Evolutionary conservation across 106 monocot species (phyloP), one percentile per base, ranked within the genome.

Genomic region (Ottelia alismoides): DNA sequence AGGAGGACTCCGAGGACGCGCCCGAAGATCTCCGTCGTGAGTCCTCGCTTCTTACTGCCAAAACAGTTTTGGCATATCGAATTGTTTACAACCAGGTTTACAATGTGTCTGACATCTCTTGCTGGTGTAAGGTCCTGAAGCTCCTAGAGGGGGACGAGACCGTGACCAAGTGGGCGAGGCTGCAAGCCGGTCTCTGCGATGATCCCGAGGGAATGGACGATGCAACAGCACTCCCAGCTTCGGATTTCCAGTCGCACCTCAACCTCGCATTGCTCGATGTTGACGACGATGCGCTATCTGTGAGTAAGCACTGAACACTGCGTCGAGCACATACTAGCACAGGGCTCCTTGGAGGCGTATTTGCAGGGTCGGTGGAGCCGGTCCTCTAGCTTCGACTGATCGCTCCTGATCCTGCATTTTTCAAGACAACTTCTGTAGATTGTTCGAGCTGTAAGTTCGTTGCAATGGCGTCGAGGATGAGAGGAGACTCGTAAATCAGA

Each of bases 191-290:
- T 22, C 11, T 22, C 24, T 45, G 49, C 43, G 62, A 51, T 3
- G 66, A 73, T 1, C 16, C 25, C 22, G 64, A 60, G 6, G 52
- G 26, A 10, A 22, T 62, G 27, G 74, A 63, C 14, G 72, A 72
- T 44, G 73, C 65, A 9, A 51, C 25, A 7, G 35, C 62, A 52
- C 30, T 19, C 19, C 28, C 43, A 28, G 47, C 48, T 23, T 32
- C 28, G 0, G 44, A 48, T 55, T 53, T 73, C 40, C 59, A 61
- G 17, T 60, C 73, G 20, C 73, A 73, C 63, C 45, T 73, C 7
- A 73, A 16, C 54, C 54, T 73, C 3, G 66, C 73, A 9, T 35
- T 73, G 51, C 73, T 66, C 24, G 73, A 66, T 24, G 52, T 62
- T 4, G 74, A 74, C 20, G 62, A 62, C 10, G 68, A 74, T 12